Evolutionary conservation across 495 filamentous ascomycete genomes (phyloP).

Genomic region (Beverwykella pulmonaria): DNA sequence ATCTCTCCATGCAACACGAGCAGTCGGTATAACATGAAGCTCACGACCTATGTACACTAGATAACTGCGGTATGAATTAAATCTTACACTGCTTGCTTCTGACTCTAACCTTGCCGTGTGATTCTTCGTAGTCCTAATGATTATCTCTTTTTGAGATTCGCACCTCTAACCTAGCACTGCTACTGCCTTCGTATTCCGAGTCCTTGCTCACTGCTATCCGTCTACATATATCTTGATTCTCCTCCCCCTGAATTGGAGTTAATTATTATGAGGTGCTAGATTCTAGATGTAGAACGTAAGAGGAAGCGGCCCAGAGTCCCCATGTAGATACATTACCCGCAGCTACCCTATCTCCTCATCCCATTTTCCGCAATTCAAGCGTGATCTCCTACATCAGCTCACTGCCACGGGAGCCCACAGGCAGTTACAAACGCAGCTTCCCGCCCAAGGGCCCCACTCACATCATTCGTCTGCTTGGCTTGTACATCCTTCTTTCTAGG

Average conservation of each 20-base stretch:
- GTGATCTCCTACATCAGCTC: neutral
- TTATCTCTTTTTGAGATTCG: too few relatives aligned
- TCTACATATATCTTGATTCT: too few relatives aligned
- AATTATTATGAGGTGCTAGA: too few relatives aligned
- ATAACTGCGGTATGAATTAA: conserved; percentile 20
- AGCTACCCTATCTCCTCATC: neutral
- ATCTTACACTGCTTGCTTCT: neutral
- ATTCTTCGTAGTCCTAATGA: neutral
- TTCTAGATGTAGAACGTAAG: too few relatives aligned
- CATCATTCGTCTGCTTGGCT: too few relatives aligned
- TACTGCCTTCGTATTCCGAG: too few relatives aligned
- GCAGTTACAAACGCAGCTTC: conserved; percentile 19
- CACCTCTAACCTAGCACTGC: too few relatives aligned
- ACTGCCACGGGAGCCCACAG: conserved; percentile 19
- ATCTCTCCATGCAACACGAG: neutral
- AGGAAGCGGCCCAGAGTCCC: too few relatives aligned
- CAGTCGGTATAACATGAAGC: conserved; percentile 21
- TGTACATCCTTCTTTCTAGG: too few relatives aligned
- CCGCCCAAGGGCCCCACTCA: conserved; percentile 14
- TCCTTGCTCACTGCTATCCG: too few relatives aligned
- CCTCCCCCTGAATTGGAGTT: too few relatives aligned
- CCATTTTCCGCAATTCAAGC: neutral
- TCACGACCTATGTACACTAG: conserved; percentile 33
- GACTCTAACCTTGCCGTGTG: neutral
- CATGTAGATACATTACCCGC: too few relatives aligned